Conservation (phyloP, 2,329 filamentous ascomycete species). For the Camillea tinctor region DNA sequence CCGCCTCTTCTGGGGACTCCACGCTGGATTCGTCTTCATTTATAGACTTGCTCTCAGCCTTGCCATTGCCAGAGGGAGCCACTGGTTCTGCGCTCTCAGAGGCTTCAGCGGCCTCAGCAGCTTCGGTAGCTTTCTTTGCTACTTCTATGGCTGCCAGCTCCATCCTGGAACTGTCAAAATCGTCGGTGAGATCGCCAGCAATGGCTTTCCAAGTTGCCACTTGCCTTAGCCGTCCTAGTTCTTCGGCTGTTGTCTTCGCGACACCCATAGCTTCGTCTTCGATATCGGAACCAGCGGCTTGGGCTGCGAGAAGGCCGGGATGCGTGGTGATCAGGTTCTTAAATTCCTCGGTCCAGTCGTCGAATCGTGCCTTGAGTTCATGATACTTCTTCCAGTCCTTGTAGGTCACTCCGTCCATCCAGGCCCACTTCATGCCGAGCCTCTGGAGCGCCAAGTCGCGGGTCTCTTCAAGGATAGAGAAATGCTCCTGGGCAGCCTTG, state of each 20-base stretch:
- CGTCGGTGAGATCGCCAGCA: constrained; percentile 69
- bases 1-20: constrained; percentile 27
- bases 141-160: constrained; percentile 53
- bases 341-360: constrained; percentile 81
- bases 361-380: constrained; percentile 76
- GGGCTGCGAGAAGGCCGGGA: constrained; percentile 66
- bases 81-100: background rate
- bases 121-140: constrained; percentile 22
- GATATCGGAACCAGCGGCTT: constrained; percentile 64
- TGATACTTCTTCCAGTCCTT: constrained; percentile 97
- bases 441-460: constrained; percentile 83
- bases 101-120: background rate
- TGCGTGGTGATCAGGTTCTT: constrained; percentile 74
- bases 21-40: constrained; percentile 32
- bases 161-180: constrained; percentile 71
- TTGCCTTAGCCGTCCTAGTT: constrained; percentile 78
- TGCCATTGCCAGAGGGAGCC: background rate
- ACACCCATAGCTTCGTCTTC: constrained; percentile 78
- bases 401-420: constrained; percentile 93
- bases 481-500: constrained; percentile 73
- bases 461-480: constrained; percentile 79
- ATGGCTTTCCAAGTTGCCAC: constrained; percentile 81
- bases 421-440: constrained; percentile 92
- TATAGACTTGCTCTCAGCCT: constrained; percentile 16
- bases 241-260: constrained; percentile 75